These are phyloP conservation scores for Termitomyces sp. DNA, from an alignment of 768 basidiomycete genomes.

Conservation along the genomic window DNA sequence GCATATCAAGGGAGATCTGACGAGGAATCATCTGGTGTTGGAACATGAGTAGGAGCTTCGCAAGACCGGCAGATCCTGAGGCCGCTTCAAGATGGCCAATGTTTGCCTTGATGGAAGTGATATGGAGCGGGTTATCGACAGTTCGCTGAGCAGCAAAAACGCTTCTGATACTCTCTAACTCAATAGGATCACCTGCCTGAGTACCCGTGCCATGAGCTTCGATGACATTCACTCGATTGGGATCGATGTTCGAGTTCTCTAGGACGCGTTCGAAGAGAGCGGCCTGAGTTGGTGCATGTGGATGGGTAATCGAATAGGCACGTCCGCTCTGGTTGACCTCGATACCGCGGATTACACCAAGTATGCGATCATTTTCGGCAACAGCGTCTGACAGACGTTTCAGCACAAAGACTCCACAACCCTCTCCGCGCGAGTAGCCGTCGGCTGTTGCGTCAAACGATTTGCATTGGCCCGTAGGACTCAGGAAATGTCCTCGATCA, in stretches of 20 bases:
- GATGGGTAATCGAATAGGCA: constrained; percentile 67
- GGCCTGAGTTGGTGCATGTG: constrained; percentile 58
- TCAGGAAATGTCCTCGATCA: constrained; percentile 64
- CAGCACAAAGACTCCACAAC: constrained; percentile 64
- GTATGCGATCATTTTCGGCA: constrained; percentile 59
- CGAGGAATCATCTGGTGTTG: constrained; percentile 48
- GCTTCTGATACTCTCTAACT: constrained; percentile 55
- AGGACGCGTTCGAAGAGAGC: constrained; percentile 48
- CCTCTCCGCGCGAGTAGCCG: constrained; percentile 69
- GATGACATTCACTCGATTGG: constrained; percentile 48
- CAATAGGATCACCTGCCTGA: constrained; percentile 63
- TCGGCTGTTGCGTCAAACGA: constrained; percentile 68
- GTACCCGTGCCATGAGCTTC: constrained; percentile 78
- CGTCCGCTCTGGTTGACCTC: constrained; percentile 70
- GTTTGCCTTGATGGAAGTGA: constrained; percentile 69
- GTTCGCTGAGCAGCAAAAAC: constrained; percentile 42
- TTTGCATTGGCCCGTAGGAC: constrained; percentile 61
- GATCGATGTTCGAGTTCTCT: constrained; percentile 34
- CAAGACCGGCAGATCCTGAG: constrained; percentile 66
- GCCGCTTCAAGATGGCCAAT: constrained; percentile 75
- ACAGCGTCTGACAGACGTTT: constrained; percentile 66
- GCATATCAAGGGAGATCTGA: constrained; percentile 48
- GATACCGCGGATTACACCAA: constrained; percentile 62
- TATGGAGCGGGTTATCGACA: constrained; percentile 45
- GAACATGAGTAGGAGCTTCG: constrained; percentile 69